These are phyloP conservation scores for Potentilla sterilis DNA, from an alignment of 306 rosid genomes.

Conservation along the genomic window DNA sequence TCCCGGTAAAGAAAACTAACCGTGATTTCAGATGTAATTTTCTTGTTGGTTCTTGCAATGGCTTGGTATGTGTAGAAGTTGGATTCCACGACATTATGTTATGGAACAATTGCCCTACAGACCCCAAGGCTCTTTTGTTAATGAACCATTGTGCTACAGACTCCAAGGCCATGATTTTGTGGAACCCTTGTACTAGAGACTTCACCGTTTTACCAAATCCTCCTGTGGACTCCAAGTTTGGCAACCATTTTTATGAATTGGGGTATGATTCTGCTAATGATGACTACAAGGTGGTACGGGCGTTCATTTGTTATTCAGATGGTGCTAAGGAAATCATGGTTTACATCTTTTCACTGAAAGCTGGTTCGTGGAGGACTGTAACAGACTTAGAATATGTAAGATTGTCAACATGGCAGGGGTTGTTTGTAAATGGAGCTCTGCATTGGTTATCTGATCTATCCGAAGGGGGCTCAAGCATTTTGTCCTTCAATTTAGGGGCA, in stretches of 20 bases:
- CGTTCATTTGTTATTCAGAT: neutral
- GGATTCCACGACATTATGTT: no score
- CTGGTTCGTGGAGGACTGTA: neutral
- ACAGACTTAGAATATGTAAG: neutral
- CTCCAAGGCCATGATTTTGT: neutral
- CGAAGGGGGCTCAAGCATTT: neutral
- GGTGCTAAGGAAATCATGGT: neutral
- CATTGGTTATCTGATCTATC: neutral
- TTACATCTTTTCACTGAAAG: neutral
- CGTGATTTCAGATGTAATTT: neutral
- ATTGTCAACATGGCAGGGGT: neutral
- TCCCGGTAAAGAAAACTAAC: neutral
- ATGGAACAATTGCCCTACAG: no score
- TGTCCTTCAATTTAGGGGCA: neutral
- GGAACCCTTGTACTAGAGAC: neutral
- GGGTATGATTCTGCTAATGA: neutral
- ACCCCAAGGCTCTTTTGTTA: no score
- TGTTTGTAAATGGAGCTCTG: neutral
- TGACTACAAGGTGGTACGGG: neutral
- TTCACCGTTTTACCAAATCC: neutral
- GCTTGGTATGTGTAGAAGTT: neutral
- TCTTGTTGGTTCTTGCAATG: neutral
- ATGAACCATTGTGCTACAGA: neutral
- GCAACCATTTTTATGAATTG: neutral
- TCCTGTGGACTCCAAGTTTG: neutral